Base-by-base conservation (phyloP, 2,329 filamentous ascomycete species). In the Stagonosporopsis chrysanthemi region DNA sequence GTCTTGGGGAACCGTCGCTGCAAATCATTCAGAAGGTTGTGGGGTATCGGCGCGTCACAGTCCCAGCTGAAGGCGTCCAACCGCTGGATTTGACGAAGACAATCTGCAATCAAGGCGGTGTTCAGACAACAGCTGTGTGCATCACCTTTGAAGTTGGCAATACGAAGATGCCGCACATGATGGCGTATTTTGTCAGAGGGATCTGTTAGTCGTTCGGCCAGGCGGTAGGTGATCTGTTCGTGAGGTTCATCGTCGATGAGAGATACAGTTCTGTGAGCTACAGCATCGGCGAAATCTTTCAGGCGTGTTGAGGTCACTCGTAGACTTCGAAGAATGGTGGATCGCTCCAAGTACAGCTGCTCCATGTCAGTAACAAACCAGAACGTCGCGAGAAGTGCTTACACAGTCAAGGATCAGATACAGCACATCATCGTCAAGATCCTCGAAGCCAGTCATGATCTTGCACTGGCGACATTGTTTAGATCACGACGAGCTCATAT, bases 91-190 rank as follows among this genome's bases (percentile, higher is more conserved):
- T 33, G 50, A 14, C 23, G n/a, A 12, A 66, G 26, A 35, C 59
- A 56, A 6, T 38, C 28, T 22, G 23, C n/a, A 2, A 66, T 38
- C 24, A 64, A 42, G 2, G 31, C 9, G 8, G 42, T 36, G 28
- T 67, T 67, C 33, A 67, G 49, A 23, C 65, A 66, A 28, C 40
- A 60, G 29, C 65, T 67, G 14, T 40, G n/a, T 11, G 61, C 43
- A 31, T 66, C 60, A 11, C 65, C 65, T 36, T 56, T 46, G 42
- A 66, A 67, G 17, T 59, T 51, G 15, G 50, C 39, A 24, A 67
- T 33, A 17, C 40, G 28, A n/a, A 67, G 47, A 40, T 50, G 38
- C 28, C 63, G 59, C 19, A 66, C 60, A 42, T 62, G 44, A 15
- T 40, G 36, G 11, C 47, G 40, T 28, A 65, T 29, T 11, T 24